Base-by-base conservation (phyloP, 2,329 filamentous ascomycete species). In the Colletotrichum liriopes region DNA sequence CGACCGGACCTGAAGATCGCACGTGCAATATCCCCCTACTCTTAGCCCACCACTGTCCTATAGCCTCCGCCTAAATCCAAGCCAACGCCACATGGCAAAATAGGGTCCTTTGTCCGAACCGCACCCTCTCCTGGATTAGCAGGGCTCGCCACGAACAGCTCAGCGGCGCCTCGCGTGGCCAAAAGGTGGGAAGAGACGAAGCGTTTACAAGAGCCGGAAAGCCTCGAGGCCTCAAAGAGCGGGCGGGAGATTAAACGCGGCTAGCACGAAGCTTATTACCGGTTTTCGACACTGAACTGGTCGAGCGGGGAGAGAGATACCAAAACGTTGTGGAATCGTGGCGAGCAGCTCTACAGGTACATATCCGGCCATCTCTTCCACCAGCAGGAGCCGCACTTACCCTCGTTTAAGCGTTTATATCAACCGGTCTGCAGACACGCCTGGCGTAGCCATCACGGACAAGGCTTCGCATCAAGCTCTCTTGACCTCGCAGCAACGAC, bases 51-150 rank as follows among this genome's bases (percentile, higher is more conserved):
- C 32, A 39, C 65, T 49, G 7, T 43, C 29, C 47, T 37, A 45
- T 59, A 66, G 43, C 49, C 49, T 41, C 39, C 29, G 68, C 64
- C 64, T 49, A 43, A 51, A 68, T 47, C 49, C 8, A 43, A 23
- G 39, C 20, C 41, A 45, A 71, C 59, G 65, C 69, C 69, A 69
- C 65, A 58, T 69, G 65, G 65, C 55, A 39, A 26, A 35, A 55
- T 49, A 63, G 58, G 54, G 62, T 39, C 58, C 58, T 59, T 69
- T 72, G 65, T 69, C 23, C 58, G 43, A 68, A 52, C 54, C 16
- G 51, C 23, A 43, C 69, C 65, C 65, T 55, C 62, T 59, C 52
- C 65, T 63, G 52, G 32, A 72, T 63, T 72, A 72, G 69, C 54
- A 62, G 56, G 29, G 26, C 45, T 63, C 29, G 51, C 58, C 51